Conservation (phyloP, 2,329 filamentous ascomycete genomes). For the Monilinia laxa region DNA sequence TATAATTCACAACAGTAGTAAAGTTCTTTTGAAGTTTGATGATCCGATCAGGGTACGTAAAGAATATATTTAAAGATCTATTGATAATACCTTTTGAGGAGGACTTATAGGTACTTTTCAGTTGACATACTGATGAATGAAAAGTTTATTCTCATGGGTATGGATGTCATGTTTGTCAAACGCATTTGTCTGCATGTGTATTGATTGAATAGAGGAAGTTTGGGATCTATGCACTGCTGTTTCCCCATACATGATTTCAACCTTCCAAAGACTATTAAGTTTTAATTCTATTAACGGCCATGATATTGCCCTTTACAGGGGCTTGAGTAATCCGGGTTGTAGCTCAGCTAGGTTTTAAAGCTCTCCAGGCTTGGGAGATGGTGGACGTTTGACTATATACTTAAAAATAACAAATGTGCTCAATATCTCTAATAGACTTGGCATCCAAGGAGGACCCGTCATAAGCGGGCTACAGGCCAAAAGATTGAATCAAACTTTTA, state of each 20-base stretch:
- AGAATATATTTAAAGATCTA: too few species aligned
- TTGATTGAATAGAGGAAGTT: too few species aligned
- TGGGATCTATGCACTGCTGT: background rate
- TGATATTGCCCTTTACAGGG: too few species aligned
- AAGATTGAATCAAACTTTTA: background rate
- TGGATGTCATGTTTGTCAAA: background rate
- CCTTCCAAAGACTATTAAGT: too few species aligned
- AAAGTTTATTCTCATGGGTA: background rate
- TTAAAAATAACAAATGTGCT: background rate
- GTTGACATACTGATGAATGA: background rate
- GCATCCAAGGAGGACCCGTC: background rate
- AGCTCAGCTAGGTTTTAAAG: too few species aligned
- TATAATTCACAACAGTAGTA: background rate
- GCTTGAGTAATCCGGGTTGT: background rate
- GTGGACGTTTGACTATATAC: too few species aligned
- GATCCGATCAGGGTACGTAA: background rate
- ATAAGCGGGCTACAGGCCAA: accelerated
- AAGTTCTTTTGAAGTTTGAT: background rate
- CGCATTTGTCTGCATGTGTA: background rate
- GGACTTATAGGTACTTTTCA: background rate
- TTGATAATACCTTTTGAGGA: background rate
- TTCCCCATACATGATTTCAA: background rate
- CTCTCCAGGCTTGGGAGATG: too few species aligned
- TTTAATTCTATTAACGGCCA: too few species aligned
- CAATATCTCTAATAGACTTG: background rate